Evolutionary conservation across 202 grass and related monocot genomes (phyloP).

Genomic region (Carex sylvatica): DNA sequence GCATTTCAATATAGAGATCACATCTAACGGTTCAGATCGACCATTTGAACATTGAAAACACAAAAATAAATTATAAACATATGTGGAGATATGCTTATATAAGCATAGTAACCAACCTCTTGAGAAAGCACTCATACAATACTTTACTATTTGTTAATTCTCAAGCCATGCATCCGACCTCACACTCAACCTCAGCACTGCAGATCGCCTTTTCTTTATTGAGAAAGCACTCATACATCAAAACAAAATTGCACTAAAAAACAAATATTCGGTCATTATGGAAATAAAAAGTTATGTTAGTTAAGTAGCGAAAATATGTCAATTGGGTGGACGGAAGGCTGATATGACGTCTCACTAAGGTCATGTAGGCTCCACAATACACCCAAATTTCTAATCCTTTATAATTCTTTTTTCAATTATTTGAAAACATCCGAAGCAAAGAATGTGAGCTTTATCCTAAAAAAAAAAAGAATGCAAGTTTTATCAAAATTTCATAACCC

Average conservation of each 20-base stretch:
- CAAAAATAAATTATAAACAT: no score
- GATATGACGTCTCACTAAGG: neutral
- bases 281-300: neutral
- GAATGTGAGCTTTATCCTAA: neutral
- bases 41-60: no score
- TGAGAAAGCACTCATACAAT: neutral
- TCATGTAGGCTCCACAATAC: neutral
- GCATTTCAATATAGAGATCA: no score
- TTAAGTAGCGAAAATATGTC: neutral
- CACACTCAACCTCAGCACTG: neutral
- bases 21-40: no score
- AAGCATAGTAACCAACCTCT: no score
- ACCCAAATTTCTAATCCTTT: neutral
- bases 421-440: neutral
- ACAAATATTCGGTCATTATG: neutral
- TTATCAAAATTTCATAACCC: neutral
- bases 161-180: neutral
- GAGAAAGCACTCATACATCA: conserved; percentile 1
- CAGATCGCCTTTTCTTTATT: neutral
- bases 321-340: conserved; percentile 18
- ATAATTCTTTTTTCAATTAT: neutral
- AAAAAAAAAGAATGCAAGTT: neutral
- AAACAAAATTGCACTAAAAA: conserved; percentile 15
- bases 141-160: neutral
- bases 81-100: no score